These are phyloP conservation scores for Astraeus odoratus DNA, from an alignment of 768 basidiomycete genomes.

Conservation along the genomic window DNA sequence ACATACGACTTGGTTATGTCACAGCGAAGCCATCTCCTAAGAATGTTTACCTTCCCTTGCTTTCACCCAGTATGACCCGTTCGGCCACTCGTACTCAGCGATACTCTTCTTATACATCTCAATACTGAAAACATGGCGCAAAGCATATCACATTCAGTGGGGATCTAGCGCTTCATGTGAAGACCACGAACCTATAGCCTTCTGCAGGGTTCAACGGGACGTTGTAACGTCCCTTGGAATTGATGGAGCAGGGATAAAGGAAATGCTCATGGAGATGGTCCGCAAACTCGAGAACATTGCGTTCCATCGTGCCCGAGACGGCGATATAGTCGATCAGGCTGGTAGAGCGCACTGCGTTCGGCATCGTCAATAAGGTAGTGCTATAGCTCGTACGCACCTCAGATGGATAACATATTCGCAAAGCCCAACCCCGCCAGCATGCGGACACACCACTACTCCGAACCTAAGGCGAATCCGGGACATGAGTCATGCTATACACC, in stretches of 20 bases:
- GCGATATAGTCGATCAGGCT: conserved; percentile 92
- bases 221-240: conserved; percentile 78
- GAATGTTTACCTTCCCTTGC: conserved; percentile 5
- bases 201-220: conserved; percentile 70
- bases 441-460: conserved; percentile 88
- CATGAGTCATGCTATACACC: neutral
- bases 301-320: conserved; percentile 87
- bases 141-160: too few species aligned
- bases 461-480: conserved; percentile 41
- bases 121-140: conserved; percentile 65
- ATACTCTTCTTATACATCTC: conserved; percentile 83
- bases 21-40: too few species aligned
- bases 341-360: conserved; percentile 3
- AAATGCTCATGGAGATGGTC: conserved; percentile 96
- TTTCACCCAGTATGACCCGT: conserved; percentile 40
- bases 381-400: conserved; percentile 37
- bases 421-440: conserved; percentile 92
- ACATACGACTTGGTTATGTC: too few species aligned
- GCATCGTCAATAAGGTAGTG: conserved; percentile 1
- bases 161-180: neutral
- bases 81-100: conserved; percentile 78
- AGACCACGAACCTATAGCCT: conserved; percentile 47
- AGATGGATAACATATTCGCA: conserved; percentile 92
- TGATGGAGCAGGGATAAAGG: conserved; percentile 82
- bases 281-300: conserved; percentile 87